These are phyloP conservation scores for Tricholoma flavovirens DNA, from an alignment of 768 basidiomycete species.

Conservation along the genomic window DNA sequence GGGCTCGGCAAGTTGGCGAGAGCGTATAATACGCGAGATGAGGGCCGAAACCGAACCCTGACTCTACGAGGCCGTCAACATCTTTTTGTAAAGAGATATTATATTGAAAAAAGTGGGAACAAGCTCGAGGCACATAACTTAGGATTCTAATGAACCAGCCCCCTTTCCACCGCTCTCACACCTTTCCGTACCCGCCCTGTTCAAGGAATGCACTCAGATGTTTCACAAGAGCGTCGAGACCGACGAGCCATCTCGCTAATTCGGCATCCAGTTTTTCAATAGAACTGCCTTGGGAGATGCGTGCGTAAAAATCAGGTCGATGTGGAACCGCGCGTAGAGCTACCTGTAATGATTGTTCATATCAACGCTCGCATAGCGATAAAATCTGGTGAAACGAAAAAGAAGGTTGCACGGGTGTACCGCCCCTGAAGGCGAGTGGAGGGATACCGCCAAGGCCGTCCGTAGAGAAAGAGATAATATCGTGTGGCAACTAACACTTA, in stretches of 20 bases:
- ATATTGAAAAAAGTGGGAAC: too few species aligned
- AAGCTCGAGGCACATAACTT: neutral
- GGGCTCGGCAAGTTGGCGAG: too few species aligned
- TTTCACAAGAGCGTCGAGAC: constrained; percentile 45
- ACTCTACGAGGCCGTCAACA: too few species aligned
- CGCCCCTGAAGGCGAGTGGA: too few species aligned
- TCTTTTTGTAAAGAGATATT: too few species aligned
- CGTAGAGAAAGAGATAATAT: neutral
- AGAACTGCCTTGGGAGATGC: constrained; percentile 56
- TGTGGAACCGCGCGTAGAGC: constrained; percentile 57
- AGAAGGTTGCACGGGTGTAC: neutral
- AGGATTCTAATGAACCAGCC: too few species aligned
- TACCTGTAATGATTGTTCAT: constrained; percentile 27
- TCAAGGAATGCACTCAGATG: constrained; percentile 49
- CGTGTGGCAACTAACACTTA: constrained; percentile 25
- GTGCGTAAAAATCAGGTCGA: constrained; percentile 55
- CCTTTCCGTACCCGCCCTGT: constrained; percentile 45
- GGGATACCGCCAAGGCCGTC: too few species aligned
- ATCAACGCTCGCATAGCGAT: neutral
- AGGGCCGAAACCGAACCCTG: too few species aligned
- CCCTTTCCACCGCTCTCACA: constrained; percentile 22
- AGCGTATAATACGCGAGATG: too few species aligned
- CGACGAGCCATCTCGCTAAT: constrained; percentile 55
- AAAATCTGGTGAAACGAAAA: neutral
- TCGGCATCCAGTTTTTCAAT: constrained; percentile 48